Evolutionary conservation across 768 basidiomycete species (phyloP).

Genomic region (Tulasnella sp.): DNA sequence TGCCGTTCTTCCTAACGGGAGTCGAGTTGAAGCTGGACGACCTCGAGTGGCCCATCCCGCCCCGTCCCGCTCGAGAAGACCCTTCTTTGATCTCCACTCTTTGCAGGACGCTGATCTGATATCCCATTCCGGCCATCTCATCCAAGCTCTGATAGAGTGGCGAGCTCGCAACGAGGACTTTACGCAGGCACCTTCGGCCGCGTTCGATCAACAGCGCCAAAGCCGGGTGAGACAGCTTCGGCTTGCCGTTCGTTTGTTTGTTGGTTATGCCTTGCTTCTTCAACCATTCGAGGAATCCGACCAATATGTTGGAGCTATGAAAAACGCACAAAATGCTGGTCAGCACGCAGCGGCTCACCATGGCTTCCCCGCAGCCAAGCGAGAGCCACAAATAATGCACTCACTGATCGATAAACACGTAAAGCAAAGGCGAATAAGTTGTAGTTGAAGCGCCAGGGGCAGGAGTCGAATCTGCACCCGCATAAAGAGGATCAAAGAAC

Average conservation of each 20-base stretch:
- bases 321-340: neutral
- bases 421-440: slow-evolving; percentile 18
- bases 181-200: slow-evolving; percentile 59
- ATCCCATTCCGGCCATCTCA: slow-evolving; percentile 18
- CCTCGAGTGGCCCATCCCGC: neutral
- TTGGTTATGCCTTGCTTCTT: slow-evolving; percentile 32
- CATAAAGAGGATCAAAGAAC: slow-evolving; percentile 9
- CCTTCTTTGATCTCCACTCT: slow-evolving; percentile 18
- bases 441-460: neutral
- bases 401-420: slow-evolving; percentile 38
- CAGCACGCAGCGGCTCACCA: neutral
- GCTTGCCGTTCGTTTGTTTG: slow-evolving; percentile 24
- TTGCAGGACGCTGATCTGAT: slow-evolving; percentile 19
- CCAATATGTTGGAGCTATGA: slow-evolving; percentile 72
- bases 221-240: slow-evolving; percentile 59
- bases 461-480: neutral
- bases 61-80: neutral
- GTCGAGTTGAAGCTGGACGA: neutral
- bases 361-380: neutral
- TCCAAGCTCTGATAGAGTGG: slow-evolving; percentile 55
- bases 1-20: neutral
- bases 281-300: slow-evolving; percentile 64
- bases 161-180: slow-evolving; percentile 69
- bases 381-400: slow-evolving; percentile 18
- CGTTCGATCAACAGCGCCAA: slow-evolving; percentile 71